Percentiles rank a stretch among this genome's conserved stretches.
These are phyloP conservation scores for Thalassiosira profunda DNA, from an alignment of 108 stramenopile species.

Conservation along the genomic window DNA sequence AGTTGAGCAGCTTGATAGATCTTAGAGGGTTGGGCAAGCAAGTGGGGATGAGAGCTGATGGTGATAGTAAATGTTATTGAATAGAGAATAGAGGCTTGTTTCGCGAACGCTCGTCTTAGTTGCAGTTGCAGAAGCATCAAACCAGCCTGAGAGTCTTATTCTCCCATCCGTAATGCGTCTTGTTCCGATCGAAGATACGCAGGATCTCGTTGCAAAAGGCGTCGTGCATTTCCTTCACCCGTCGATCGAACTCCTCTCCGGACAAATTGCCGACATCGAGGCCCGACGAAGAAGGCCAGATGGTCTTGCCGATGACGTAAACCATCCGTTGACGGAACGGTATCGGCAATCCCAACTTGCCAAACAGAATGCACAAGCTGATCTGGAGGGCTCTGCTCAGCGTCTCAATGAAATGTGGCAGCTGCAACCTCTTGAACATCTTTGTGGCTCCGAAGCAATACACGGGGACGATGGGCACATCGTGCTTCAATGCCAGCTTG, in stretches of 20 bases:
- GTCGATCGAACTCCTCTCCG: conserved; percentile 42
- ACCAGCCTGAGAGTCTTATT: conserved; percentile 75
- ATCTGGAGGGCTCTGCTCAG: conserved; percentile 74
- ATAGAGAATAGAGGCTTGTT: too few relatives aligned
- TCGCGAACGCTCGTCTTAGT: background rate
- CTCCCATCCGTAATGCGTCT: conserved; percentile 92
- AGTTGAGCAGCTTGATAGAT: too few relatives aligned
- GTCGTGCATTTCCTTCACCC: conserved; percentile 84
- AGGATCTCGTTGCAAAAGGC: conserved; percentile 81
- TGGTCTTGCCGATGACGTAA: conserved; percentile 82
- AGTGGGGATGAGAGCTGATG: too few relatives aligned
- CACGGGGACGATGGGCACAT: conserved; percentile 84
- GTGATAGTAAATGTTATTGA: too few relatives aligned
- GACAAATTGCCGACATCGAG: background rate
- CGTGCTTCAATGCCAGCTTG: conserved; percentile 81
- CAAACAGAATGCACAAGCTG: conserved; percentile 74
- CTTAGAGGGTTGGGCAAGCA: too few relatives aligned
- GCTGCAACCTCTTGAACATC: conserved; percentile 82
- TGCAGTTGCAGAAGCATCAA: conserved; percentile 20
- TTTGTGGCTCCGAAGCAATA: conserved; percentile 93
- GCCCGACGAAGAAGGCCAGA: conserved; percentile 50
- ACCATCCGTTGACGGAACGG: conserved; percentile 79
- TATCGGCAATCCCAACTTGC: conserved; percentile 72
- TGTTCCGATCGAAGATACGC: conserved; percentile 88
- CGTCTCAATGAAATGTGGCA: conserved; percentile 78